phyloP scores from a whole-genome alignment of 1,284 basidiomycete species.

The Cryptococcus sp. region DNA sequence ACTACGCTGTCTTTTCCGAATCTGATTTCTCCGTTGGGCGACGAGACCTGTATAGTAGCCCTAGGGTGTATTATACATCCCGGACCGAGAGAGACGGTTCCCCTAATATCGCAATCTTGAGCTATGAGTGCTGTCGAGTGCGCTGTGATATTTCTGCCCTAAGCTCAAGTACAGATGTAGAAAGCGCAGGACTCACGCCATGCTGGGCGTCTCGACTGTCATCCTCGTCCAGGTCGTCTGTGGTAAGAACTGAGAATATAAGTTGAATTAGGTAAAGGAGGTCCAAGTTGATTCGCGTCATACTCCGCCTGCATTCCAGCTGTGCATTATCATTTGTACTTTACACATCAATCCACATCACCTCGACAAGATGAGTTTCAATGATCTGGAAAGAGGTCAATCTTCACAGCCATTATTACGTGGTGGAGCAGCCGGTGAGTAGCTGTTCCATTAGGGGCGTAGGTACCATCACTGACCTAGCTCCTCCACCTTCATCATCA shows the following conservation, averaged over 20 bases:
- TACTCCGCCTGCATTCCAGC: constrained; percentile 3
- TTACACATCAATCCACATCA: constrained; percentile 1
- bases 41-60: constrained; percentile 72
- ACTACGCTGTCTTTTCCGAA: constrained; percentile 85
- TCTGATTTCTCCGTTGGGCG: constrained; percentile 72
- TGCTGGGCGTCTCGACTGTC: no score
- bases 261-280: no score
- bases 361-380: constrained; percentile 49
- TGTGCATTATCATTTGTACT: constrained; percentile 1
- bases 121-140: constrained; percentile 78
- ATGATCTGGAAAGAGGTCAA: constrained; percentile 51
- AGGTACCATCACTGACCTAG: neutral
- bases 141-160: constrained; percentile 54
- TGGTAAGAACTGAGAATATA: no score
- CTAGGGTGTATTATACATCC: constrained; percentile 91
- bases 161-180: neutral
- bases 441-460: neutral
- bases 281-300: neutral
- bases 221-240: no score
- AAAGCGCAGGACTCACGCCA: no score
- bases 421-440: constrained; percentile 24
- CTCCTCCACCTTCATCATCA: neutral
- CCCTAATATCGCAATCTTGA: constrained; percentile 82
- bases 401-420: constrained; percentile 32
- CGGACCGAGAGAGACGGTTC: constrained; percentile 65